Base-by-base conservation (phyloP, 1,139 yeast genomes). In the Geotrichum australiense region DNA sequence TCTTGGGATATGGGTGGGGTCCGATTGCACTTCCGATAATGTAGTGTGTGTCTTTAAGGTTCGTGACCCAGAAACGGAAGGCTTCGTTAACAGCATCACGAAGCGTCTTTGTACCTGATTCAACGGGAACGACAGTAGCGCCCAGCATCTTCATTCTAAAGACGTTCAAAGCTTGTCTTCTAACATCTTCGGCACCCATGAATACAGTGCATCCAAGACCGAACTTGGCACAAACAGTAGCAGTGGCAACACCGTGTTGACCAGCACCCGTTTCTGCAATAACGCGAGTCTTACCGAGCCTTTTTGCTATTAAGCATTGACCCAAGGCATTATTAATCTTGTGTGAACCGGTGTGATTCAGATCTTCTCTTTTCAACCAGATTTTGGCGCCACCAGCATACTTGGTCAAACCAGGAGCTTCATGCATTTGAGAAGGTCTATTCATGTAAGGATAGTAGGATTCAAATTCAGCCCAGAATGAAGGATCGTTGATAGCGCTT, bases 231-330 rank as follows among this genome's bases (percentile, higher is more conserved):
- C 96, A 89, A 0, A 95, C 97, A 44, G 98, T 91, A 23, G 99
- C 99, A 46, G 98, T 91, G 35, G 99, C 99, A 34, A 91, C 99
- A 69, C 99, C 99, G 62, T 91, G 99, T 70, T 91, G 99, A 50
- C 99, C 99, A 42, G 99, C 99, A 64, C 99, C 99, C 35, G 99
- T 91, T 69, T 91, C 99, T 35, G 99, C 99, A 61, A 91, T 91
- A 49, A 91, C 77, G 55, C 83, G 79, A 48, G 70, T 78, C 70
- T 91, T 91, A 38, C 98, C 98, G 53, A 93, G 71, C 63, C 98
- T 76, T 63, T 74, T 84, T 27, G 98, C 98, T 53, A 91, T 72
- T 48, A 91, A 71, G 19, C 86, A 91, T 69, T 91, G 99, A 16
- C 96, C 96, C 50, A 91, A 68, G 20, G 98, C 97, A 57, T 91